Base-by-base conservation (phyloP, 2,329 filamentous ascomycete genomes). In the Coniochaeta hoffmannii region DNA sequence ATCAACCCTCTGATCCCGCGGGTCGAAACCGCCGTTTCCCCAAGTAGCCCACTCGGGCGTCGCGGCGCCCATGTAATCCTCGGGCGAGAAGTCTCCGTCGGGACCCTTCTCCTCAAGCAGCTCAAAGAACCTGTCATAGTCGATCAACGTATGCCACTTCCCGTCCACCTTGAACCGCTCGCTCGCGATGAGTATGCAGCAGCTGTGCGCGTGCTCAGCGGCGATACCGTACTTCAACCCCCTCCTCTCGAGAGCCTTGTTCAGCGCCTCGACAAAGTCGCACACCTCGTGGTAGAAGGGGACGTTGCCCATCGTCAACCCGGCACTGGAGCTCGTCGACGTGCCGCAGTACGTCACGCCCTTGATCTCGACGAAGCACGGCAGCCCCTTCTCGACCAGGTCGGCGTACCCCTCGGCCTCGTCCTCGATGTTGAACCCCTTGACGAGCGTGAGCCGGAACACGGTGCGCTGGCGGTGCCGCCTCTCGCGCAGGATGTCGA, bases 281-380 rank as follows among this genome's bases (percentile, higher is more conserved):
- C 82, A 82, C 2, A 97, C 89, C 71, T 97, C 93, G 69, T 88
- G 87, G 73, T 97, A 97, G 67, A 96, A 97, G 0, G 93, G 93
- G 10, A 97, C 94, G 66, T 97, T 97, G 65, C 90, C 84, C 93
- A 97, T 97, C n/a, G 86, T 94, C 50, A 97, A 77, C 0, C 93
- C 93, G 0, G 90, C 92, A 54, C 86, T 87, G 4, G 88, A 86
- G 9, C 89, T 89, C 1, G 90, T 90, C 8, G 87, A 87, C 0
- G 93, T 97, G 38, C 94, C 94, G 71, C 94, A 97, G 74, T 94
- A 97, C 0, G 93, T 97, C 35, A 97, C 93, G 55, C 93, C 93
- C 75, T 97, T 97, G 70, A 97, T 82, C 75, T 97, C 93, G 51
- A 97, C 85, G 67, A 97, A 96, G 69, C 90, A 93, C 0, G 93